Evolutionary conservation across 208 protist genomes (phyloP), one percentile per base, ranked within the genome.

Genomic region (Novymonas esmeraldas): DNA sequence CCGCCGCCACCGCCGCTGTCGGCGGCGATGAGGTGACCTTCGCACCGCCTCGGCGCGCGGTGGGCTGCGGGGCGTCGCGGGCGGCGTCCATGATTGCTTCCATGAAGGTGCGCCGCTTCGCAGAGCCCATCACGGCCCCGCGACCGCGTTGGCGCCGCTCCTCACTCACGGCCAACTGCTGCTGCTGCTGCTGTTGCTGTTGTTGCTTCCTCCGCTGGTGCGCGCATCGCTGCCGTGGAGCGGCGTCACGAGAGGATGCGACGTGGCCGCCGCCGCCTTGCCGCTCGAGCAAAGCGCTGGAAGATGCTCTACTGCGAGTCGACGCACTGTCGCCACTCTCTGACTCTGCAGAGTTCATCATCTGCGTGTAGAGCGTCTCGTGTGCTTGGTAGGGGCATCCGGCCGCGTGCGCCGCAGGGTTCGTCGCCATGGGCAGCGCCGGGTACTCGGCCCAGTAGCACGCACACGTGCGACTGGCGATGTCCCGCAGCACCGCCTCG

Each of bases 351-450:
- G n/a, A n/a, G n/a, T 24, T 3, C 56, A 69, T 64, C 2, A 76
- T 16, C 18, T 76, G 56, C 10, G 78, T 61, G 55, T 82, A 90
- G 2, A 72, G 44, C 0, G 46, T 56, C 42, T 79, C 59, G 28
- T 80, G 77, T 18, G 26, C 39, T 26, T 90, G 76, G 50, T 78
- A 87, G 3, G 88, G 81, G 48, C 88, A 94, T 33, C 44, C 64
- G 13, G 74, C 60, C 24, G 82, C 83, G 58, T 94, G 88, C 24
- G 88, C 77, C 33, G 85, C 70, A 1, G 88, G 85, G 73, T 92
- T 91, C 36, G 80, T 81, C 22, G 88, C 73, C 68, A 87, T 87
- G 16, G 72, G 78, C 22, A 90, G n/a, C 16, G 82, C 78, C n/a
- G 67, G 54, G 26, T 79, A 78, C 28, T 72, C 59, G 7, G 55